Evolutionary conservation across 306 rosid genomes (phyloP).

Genomic region (Morella rubra): DNA sequence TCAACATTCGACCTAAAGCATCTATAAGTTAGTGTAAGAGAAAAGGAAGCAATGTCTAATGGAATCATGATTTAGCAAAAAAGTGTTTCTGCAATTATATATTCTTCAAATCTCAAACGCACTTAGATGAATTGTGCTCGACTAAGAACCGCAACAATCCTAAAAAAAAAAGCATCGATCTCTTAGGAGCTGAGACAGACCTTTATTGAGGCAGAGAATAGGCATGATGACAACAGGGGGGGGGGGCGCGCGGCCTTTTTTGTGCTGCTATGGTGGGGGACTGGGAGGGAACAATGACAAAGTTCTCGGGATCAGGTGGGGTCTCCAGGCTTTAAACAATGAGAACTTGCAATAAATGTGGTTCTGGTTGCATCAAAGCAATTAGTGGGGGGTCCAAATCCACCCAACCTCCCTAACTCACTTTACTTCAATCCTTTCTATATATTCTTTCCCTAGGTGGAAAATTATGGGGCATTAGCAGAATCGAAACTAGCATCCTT

Average conservation of each 20-base stretch:
- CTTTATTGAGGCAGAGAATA: too few relatives aligned
- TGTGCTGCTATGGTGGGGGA: conserved; percentile 26
- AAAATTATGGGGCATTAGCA: neutral
- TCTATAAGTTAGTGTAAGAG: too few relatives aligned
- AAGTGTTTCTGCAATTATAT: neutral
- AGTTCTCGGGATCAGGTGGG: conserved; percentile 17
- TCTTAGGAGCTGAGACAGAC: neutral
- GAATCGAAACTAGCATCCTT: too few relatives aligned
- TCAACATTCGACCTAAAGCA: too few relatives aligned
- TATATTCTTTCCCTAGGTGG: too few relatives aligned
- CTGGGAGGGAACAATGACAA: conserved; percentile 13
- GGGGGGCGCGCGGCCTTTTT: neutral
- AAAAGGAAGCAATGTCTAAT: neutral
- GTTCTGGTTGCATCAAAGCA: conserved; percentile 20
- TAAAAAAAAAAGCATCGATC: neutral
- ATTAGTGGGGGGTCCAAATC: too few relatives aligned
- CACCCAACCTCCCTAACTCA: too few relatives aligned
- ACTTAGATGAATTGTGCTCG: neutral
- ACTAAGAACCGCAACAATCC: conserved; percentile 5
- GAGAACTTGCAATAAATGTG: conserved; percentile 7
- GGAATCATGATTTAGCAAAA: conserved; percentile 4
- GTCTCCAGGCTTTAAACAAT: neutral
- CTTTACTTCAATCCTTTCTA: too few relatives aligned
- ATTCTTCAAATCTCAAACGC: conserved; percentile 26
- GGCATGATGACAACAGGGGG: neutral